Evolutionary conservation across 2,329 filamentous ascomycete genomes (phyloP).

Genomic region (Stagonosporopsis chrysanthemi): DNA sequence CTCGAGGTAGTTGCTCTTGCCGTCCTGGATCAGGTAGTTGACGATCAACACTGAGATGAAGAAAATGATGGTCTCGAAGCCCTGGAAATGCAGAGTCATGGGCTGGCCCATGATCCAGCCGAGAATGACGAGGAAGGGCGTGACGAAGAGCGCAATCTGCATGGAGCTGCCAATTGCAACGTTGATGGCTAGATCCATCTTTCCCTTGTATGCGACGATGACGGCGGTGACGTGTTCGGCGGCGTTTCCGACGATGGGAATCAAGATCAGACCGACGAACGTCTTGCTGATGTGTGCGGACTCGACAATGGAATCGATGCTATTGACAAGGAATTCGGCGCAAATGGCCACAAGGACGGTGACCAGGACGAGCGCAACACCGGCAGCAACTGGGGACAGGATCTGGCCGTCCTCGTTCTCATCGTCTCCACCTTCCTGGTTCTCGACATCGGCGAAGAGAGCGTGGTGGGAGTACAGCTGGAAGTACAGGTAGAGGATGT

Average conservation of each 20-base stretch:
- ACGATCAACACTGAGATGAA: slow-evolving; percentile 86
- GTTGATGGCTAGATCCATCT: slow-evolving; percentile 65
- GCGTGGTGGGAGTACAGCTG: slow-evolving; percentile 60
- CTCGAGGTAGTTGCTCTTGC: slow-evolving; percentile 86
- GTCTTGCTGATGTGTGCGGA: slow-evolving; percentile 61
- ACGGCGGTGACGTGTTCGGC: slow-evolving; percentile 64
- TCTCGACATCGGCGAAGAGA: slow-evolving; percentile 55
- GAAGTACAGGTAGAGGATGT: slow-evolving; percentile 63
- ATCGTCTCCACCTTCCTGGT: slow-evolving; percentile 39
- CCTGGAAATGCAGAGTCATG: slow-evolving; percentile 79
- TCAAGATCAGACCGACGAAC: slow-evolving; percentile 64
- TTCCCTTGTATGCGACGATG: slow-evolving; percentile 63
- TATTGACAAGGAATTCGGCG: slow-evolving; percentile 63
- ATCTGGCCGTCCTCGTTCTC: slow-evolving; percentile 50
- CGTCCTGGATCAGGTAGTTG: slow-evolving; percentile 86
- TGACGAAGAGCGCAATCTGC: slow-evolving; percentile 66
- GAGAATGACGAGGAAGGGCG: slow-evolving; percentile 64
- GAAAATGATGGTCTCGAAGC: slow-evolving; percentile 87
- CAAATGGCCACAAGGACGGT: slow-evolving; percentile 60
- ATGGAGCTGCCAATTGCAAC: slow-evolving; percentile 63
- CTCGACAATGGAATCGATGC: slow-evolving; percentile 62
- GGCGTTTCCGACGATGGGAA: slow-evolving; percentile 65
- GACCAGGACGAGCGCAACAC: slow-evolving; percentile 56
- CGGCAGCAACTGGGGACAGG: slow-evolving; percentile 55
- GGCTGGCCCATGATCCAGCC: slow-evolving; percentile 62